A percentile compares a stretch with the other conserved stretches of the same genome.
These are phyloP conservation scores for Phytophthora podocarpi DNA, from an alignment of 352 stramenopile species.

Conservation along the genomic window DNA sequence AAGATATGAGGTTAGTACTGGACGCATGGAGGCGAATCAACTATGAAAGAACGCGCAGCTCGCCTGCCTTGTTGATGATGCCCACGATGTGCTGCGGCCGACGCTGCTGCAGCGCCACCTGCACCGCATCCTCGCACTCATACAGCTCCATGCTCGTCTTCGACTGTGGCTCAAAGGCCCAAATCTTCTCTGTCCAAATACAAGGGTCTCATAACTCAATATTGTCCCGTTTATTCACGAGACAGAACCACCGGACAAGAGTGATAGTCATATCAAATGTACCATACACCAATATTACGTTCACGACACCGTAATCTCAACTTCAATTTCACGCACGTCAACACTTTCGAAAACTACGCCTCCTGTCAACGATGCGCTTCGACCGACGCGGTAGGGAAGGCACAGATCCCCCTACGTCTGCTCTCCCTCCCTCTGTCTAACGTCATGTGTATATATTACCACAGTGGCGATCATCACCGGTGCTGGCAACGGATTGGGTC, in stretches of 20 bases:
- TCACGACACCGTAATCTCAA: background rate
- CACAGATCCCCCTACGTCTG: background rate
- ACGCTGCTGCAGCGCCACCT: slow-evolving; percentile 69
- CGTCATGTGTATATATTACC: background rate
- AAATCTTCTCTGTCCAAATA: slow-evolving; percentile 10
- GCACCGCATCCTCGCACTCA: slow-evolving; percentile 83
- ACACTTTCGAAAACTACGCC: slow-evolving; percentile 13
- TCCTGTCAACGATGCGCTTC: slow-evolving; percentile 47
- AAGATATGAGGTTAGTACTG: background rate
- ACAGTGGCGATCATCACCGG: slow-evolving; percentile 88
- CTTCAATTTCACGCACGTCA: slow-evolving; percentile 16
- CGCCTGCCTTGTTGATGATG: slow-evolving; percentile 77
- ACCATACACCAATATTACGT: slow-evolving; percentile 8
- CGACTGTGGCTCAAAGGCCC: background rate
- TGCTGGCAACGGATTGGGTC: slow-evolving; percentile 82
- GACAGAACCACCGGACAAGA: too few relatives aligned
- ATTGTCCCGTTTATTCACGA: too few relatives aligned
- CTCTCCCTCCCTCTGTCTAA: background rate
- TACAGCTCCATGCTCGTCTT: slow-evolving; percentile 62
- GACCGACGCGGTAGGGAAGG: slow-evolving; percentile 54
- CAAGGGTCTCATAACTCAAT: slow-evolving; percentile 4
- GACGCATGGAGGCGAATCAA: too few relatives aligned
- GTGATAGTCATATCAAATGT: too few relatives aligned
- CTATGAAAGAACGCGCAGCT: slow-evolving; percentile 4
- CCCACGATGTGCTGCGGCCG: slow-evolving; percentile 68